phyloP scores from a whole-genome alignment of 2,329 filamentous ascomycete species.

The Tympanopsis confertula region DNA sequence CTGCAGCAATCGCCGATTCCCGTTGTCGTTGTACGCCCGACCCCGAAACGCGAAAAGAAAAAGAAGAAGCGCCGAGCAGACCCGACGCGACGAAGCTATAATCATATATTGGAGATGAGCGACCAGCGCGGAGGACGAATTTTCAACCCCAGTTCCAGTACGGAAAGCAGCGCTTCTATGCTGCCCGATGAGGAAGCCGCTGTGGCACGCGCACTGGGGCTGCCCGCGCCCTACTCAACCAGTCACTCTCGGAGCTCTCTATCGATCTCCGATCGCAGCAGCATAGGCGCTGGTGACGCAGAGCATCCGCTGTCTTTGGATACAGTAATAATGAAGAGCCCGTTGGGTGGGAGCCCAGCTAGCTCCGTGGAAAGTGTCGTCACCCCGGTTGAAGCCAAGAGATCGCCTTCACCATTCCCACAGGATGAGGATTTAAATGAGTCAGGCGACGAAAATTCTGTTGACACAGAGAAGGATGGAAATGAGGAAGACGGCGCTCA shows the following conservation, averaged over 20 bases:
- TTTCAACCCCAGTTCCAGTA: constrained; percentile 34
- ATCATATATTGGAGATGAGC: constrained; percentile 52
- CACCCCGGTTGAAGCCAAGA: too few species aligned
- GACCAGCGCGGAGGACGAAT: constrained; percentile 28
- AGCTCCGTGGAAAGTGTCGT: too few species aligned
- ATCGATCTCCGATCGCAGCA: neutral
- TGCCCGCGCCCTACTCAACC: constrained; percentile 11
- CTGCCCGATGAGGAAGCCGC: constrained; percentile 33
- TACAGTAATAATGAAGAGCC: too few species aligned
- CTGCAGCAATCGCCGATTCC: constrained; percentile 65
- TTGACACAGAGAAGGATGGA: too few species aligned
- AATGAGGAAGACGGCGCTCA: too few species aligned
- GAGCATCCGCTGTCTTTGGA: too few species aligned
- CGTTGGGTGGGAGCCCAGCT: too few species aligned
- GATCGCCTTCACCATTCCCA: too few species aligned
- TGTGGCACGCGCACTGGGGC: constrained; percentile 33
- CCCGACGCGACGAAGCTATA: constrained; percentile 49
- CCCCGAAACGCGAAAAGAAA: constrained; percentile 59
- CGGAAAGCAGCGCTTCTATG: constrained; percentile 27
- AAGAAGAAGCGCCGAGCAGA: constrained; percentile 58
- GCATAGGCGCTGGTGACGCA: too few species aligned
- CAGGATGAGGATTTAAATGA: too few species aligned
- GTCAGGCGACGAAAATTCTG: too few species aligned
- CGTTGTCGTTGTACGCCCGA: constrained; percentile 62
- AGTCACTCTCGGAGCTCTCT: neutral